Conservation (phyloP, 2,329 filamentous ascomycete species). For the Hymenotorrendiella dingleyae region DNA sequence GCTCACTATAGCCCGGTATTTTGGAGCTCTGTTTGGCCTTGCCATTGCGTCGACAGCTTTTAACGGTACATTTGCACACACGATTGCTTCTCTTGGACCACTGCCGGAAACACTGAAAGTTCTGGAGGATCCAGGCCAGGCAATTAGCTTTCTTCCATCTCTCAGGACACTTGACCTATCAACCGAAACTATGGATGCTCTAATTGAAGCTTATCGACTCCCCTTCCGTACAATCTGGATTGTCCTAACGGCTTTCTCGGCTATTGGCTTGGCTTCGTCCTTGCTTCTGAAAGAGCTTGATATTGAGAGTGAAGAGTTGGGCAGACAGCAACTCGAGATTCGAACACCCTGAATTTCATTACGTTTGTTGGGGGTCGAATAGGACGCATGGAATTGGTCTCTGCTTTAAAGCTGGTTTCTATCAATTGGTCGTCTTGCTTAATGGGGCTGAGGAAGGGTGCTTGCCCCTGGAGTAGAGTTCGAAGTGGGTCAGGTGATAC, state of each 20-base stretch:
- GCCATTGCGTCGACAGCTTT: neutral
- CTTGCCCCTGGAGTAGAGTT: no score
- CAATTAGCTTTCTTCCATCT: neutral
- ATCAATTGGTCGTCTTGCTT: no score
- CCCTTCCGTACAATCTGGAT: constrained; percentile 29
- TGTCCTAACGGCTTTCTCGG: neutral
- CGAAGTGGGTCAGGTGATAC: no score
- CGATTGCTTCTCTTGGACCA: neutral
- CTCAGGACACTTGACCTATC: neutral
- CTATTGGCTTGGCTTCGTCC: neutral
- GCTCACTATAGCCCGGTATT: neutral
- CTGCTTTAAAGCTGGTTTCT: no score
- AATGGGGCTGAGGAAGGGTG: no score
- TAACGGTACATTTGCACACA: neutral
- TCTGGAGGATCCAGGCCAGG: neutral
- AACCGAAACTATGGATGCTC: neutral
- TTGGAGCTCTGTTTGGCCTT: neutral
- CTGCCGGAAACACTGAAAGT: neutral
- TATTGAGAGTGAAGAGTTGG: neutral
- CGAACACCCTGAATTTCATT: no score
- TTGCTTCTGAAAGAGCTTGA: neutral
- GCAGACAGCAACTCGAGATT: neutral
- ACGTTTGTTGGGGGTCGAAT: no score
- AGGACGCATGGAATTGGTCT: no score
- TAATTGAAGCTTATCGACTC: neutral